Conservation (phyloP, 331 rosid species). For the Quercus lobata region DNA sequence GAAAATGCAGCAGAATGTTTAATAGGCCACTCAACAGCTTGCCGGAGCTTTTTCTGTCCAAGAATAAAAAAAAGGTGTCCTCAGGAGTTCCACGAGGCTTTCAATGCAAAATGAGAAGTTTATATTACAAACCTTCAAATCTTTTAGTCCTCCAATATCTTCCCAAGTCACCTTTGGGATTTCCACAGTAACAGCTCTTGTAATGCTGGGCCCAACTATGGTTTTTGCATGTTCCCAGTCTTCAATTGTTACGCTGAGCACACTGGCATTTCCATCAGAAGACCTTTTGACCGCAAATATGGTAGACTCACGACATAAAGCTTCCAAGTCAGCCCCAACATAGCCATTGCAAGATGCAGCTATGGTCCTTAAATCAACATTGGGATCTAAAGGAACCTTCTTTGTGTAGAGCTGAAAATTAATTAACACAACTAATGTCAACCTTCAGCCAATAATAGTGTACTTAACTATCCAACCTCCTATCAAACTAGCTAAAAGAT, state of each 20-base stretch:
- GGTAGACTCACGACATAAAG: conserved; percentile 74
- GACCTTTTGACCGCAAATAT: conserved; percentile 49
- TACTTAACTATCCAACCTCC: conserved; percentile 15
- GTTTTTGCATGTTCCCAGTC: conserved; percentile 81
- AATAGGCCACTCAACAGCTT: conserved; percentile 94
- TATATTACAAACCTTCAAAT: conserved; percentile 64
- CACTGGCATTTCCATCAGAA: conserved; percentile 31
- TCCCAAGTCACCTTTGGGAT: conserved; percentile 93
- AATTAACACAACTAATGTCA: conserved; percentile 14
- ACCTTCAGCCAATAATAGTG: not conserved
- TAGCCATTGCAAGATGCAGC: conserved; percentile 89
- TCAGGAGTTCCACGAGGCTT: conserved; percentile 4
- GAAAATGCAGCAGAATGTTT: conserved; percentile 66
- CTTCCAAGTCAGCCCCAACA: conserved; percentile 95
- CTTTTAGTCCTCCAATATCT: conserved; percentile 84
- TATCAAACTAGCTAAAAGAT: not conserved
- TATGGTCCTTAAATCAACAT: conserved; percentile 52
- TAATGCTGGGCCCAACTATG: conserved; percentile 80
- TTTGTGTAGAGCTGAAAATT: conserved; percentile 72
- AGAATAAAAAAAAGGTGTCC: conserved; percentile 6
- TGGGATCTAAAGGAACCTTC: conserved; percentile 55
- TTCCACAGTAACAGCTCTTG: conserved; percentile 85
- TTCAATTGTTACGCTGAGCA: conserved; percentile 42
- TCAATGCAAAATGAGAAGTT: conserved; percentile 11
- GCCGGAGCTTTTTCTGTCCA: conserved; percentile 78